Evolutionary conservation across 495 filamentous ascomycete genomes (phyloP), one percentile per base, ranked within the genome.

Genomic region (Xylaria bambusicola): DNA sequence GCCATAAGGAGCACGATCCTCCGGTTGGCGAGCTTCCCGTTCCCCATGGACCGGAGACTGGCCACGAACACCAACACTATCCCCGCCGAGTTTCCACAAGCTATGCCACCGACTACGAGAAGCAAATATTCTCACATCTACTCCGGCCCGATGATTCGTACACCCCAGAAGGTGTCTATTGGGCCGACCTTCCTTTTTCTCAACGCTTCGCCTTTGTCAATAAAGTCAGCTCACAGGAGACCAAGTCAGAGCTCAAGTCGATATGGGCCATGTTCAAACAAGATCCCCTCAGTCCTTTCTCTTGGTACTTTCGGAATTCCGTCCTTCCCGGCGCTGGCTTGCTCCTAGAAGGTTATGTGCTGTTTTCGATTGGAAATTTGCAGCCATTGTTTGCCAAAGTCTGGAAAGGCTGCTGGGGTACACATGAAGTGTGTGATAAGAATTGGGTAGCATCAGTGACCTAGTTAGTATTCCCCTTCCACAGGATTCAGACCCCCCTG

Each of bases 321-420:
- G 86, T 97, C 41, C 80, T 97, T 35, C 92, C 91, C 47, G 92
- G 92, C 73, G 90, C 90, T 61, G 92, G 92, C 73, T 82, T 97
- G 26, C 85, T 89, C 66, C 81, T 97, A 20, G 92, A 97, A 81
- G 91, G 90, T 67, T 96, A 96, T 74, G 91, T 96, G 38, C 83
- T 97, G 29, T 97, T 97, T 83, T 95, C 91, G 55, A 96, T 97
- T 62, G 92, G 92, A 66, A 95, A 93, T 72, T 70, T 96, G 55
- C 84, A 84, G 65, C 88, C 92, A 3, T 77, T 97, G 2, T 91
- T 95, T 65, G 65, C 84, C 57, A 73, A 80, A 6, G 77, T 82
- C 15, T 96, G 91, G 79, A 79, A 83, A 3, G 53, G 63, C 2
- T 97, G 92, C 80, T 97, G 92, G 92, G 78, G 77, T 0, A 76